A percentile compares a stretch with the other conserved stretches of the same genome.
Conservation (phyloP, 1,284 basidiomycete species). For the Termitomyces sp. region DNA sequence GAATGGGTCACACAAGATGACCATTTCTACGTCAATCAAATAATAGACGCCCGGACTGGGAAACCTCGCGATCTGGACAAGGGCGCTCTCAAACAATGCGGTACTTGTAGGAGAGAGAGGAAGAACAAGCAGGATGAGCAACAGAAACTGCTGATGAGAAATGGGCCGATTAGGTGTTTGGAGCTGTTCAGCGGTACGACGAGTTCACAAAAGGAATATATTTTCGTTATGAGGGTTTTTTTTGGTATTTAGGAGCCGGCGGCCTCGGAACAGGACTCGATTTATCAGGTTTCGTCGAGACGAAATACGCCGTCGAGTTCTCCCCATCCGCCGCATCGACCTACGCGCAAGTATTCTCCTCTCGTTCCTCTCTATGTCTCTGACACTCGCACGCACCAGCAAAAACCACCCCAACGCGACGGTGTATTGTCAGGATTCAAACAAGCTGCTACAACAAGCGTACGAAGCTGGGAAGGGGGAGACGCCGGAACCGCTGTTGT, state of each 20-base stretch:
- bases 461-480: conserved; percentile 41
- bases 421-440: conserved; percentile 63
- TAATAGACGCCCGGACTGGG: conserved; percentile 15
- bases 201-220: background rate
- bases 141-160: conserved; percentile 26
- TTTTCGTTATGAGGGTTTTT: conserved; percentile 5
- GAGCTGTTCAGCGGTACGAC: conserved; percentile 59
- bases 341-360: conserved; percentile 38
- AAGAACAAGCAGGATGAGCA: conserved; percentile 23
- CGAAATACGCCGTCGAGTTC: conserved; percentile 63
- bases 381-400: conserved; percentile 29
- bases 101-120: conserved; percentile 32
- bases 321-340: conserved; percentile 57
- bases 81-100: conserved; percentile 29
- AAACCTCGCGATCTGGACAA: conserved; percentile 27
- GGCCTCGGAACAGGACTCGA: conserved; percentile 64
- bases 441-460: conserved; percentile 52
- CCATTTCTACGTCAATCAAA: conserved; percentile 49
- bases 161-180: conserved; percentile 45
- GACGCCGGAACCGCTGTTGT: conserved; percentile 30
- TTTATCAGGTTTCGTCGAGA: conserved; percentile 52
- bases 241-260: conserved; percentile 48
- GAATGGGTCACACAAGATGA: conserved; percentile 46
- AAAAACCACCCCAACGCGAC: conserved; percentile 49
- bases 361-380: background rate